A percentile compares a stretch with the other conserved stretches of the same genome.
Evolutionary conservation across 768 basidiomycete genomes (phyloP).

Genomic region (Boletus fagicola): DNA sequence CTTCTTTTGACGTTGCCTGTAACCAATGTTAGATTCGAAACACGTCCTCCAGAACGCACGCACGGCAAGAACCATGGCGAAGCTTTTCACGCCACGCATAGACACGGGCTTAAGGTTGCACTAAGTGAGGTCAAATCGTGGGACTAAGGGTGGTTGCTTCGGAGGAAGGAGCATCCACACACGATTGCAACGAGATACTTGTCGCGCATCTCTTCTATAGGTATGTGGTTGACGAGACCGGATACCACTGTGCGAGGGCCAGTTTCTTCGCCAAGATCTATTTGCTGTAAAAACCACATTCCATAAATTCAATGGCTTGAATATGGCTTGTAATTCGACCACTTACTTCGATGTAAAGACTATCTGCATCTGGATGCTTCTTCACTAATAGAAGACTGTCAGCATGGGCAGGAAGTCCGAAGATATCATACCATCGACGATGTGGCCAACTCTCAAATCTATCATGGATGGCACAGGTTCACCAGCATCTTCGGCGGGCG

Average conservation of each 20-base stretch:
- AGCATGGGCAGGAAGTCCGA: neutral
- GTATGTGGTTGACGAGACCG: slow-evolving; percentile 93
- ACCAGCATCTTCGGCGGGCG: slow-evolving; percentile 58
- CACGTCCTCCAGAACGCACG: slow-evolving; percentile 21
- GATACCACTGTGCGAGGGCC: slow-evolving; percentile 97
- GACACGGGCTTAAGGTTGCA: slow-evolving; percentile 94
- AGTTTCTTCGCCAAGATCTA: slow-evolving; percentile 92
- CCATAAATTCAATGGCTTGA: neutral
- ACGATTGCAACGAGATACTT: slow-evolving; percentile 83
- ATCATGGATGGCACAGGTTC: slow-evolving; percentile 95
- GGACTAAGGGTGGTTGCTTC: neutral
- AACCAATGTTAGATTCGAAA: slow-evolving; percentile 1
- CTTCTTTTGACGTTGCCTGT: slow-evolving; percentile 87
- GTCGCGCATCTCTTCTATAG: slow-evolving; percentile 89
- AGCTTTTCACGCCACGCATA: slow-evolving; percentile 98
- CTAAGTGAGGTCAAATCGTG: slow-evolving; percentile 34
- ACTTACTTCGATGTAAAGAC: slow-evolving; percentile 89
- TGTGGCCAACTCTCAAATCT: slow-evolving; percentile 91
- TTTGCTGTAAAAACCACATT: slow-evolving; percentile 57
- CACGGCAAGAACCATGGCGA: slow-evolving; percentile 96
- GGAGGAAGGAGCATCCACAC: slow-evolving; percentile 22
- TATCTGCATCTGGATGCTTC: slow-evolving; percentile 96
- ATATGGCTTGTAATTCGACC: neutral
- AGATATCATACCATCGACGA: slow-evolving; percentile 74
- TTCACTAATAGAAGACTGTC: slow-evolving; percentile 53